Evolutionary conservation across 2,329 filamentous ascomycete genomes (phyloP).

Genomic region (Fusarium sp.): DNA sequence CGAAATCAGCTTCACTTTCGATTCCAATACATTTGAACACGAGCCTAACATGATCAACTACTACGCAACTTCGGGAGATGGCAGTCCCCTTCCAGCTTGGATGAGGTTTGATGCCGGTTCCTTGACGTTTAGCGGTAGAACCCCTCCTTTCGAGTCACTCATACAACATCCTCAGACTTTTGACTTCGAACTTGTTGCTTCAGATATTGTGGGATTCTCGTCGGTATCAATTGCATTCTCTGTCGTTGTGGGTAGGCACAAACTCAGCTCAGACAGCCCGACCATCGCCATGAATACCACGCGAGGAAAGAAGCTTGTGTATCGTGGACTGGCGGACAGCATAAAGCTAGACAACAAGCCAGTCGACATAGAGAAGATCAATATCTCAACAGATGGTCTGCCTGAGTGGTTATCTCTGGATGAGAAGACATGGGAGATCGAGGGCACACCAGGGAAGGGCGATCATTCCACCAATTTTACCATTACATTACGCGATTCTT

Average conservation of each 20-base stretch:
- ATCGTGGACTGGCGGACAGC: constrained; percentile 60
- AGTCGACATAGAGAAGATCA: constrained; percentile 62
- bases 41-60: constrained; percentile 69
- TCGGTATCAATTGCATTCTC: constrained; percentile 74
- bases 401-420: constrained; percentile 79
- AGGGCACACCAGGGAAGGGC: constrained; percentile 71
- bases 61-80: constrained; percentile 80
- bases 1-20: constrained; percentile 65
- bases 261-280: constrained; percentile 71
- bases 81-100: constrained; percentile 89
- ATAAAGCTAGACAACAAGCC: constrained; percentile 69
- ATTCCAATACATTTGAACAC: constrained; percentile 71
- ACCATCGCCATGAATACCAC: constrained; percentile 68
- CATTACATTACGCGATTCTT: constrained; percentile 68
- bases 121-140: constrained; percentile 76
- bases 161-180: constrained; percentile 77
- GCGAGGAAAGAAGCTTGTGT: constrained; percentile 62
- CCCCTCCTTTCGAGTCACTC: constrained; percentile 72
- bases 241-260: constrained; percentile 76
- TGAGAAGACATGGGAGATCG: constrained; percentile 67
- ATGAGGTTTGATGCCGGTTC: constrained; percentile 74
- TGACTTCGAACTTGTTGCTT: constrained; percentile 78
- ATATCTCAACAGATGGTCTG: constrained; percentile 61
- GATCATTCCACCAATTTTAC: constrained; percentile 71
- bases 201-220: constrained; percentile 82